Percentiles rank a stretch among this genome's conserved stretches.
These are phyloP conservation scores for Nakaseomyces glabratus DNA, from an alignment of 1,139 yeast species.

Conservation along the genomic window DNA sequence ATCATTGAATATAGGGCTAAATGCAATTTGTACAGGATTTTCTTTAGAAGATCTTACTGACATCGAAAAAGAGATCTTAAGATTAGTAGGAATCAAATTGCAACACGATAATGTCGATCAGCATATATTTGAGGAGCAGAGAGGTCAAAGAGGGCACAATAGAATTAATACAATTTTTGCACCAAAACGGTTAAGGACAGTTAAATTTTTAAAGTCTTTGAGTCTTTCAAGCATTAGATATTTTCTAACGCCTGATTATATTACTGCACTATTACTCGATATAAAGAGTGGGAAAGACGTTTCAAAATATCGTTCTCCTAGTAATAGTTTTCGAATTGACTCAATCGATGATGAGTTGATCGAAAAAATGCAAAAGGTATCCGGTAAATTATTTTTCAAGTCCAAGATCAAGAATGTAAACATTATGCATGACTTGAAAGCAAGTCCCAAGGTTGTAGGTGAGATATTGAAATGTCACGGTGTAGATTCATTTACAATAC, in stretches of 20 bases:
- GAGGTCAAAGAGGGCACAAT: constrained; percentile 10
- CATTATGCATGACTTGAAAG: constrained; percentile 55
- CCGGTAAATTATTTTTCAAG: constrained; percentile 28
- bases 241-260: constrained; percentile 30
- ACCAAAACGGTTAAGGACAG: constrained; percentile 73
- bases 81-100: constrained; percentile 37
- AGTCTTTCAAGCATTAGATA: constrained; percentile 29
- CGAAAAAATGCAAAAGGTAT: constrained; percentile 26
- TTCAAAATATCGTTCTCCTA: constrained; percentile 8
- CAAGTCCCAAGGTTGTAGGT: constrained; percentile 54
- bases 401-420: constrained; percentile 46
- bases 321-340: constrained; percentile 26
- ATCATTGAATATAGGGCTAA: constrained; percentile 19
- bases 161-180: constrained; percentile 51
- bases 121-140: constrained; percentile 31
- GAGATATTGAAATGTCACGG: constrained; percentile 65
- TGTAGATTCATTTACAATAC: constrained; percentile 34
- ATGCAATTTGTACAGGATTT: constrained; percentile 58
- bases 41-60: constrained; percentile 37
- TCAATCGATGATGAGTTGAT: constrained; percentile 27
- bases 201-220: constrained; percentile 53
- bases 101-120: constrained; percentile 28
- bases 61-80: constrained; percentile 33
- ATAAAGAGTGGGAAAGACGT: constrained; percentile 5
- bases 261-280: constrained; percentile 17